These are phyloP conservation scores for Aspergillus costaricaensis DNA, from an alignment of 2,329 filamentous ascomycete species.

Conservation along the genomic window DNA sequence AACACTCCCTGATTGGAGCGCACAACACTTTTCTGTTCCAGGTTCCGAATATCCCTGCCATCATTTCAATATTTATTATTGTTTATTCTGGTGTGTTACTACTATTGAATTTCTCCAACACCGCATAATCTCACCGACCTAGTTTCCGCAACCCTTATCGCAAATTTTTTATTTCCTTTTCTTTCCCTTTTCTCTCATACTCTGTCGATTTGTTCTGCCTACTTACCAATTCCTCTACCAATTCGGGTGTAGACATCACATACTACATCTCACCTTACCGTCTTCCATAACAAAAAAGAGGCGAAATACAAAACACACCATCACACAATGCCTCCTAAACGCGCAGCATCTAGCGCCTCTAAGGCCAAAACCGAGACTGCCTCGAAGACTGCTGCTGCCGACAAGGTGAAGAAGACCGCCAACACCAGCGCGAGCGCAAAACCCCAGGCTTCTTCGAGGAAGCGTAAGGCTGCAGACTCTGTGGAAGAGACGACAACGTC, in stretches of 20 bases:
- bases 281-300: neutral
- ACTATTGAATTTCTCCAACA: too few species aligned
- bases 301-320: neutral
- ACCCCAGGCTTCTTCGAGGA: constrained; percentile 2
- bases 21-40: neutral
- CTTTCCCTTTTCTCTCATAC: too few species aligned
- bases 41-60: neutral
- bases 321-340: constrained; percentile 4
- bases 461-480: constrained; percentile 9
- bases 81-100: neutral
- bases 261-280: neutral
- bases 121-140: too few species aligned
- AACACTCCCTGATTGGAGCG: neutral
- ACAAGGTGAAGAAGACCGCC: neutral
- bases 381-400: neutral
- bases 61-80: neutral
- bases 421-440: neutral
- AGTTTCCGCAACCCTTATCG: neutral
- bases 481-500: constrained; percentile 4
- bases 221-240: too few species aligned
- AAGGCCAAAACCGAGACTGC: neutral
- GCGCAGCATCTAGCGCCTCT: neutral
- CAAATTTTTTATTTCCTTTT: neutral
- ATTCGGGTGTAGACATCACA: too few species aligned
- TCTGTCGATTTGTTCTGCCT: too few species aligned